Base-by-base conservation (phyloP, 176 grass and related monocot genomes). In the Urochloa ruziziensis region DNA sequence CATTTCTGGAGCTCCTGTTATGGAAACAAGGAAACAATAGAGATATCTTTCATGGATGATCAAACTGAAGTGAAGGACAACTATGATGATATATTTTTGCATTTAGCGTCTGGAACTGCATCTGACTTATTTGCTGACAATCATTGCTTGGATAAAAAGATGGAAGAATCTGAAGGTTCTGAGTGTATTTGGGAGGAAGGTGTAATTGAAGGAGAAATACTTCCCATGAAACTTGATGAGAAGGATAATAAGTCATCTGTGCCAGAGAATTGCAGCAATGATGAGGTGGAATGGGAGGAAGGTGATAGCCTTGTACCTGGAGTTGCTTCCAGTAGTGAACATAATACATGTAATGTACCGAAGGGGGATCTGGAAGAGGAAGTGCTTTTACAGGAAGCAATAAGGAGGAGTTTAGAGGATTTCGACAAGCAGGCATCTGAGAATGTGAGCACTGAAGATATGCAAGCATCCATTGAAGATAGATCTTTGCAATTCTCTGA, bases 31-130 rank as follows among this genome's bases (percentile, higher is more conserved):
- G 69, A 93, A 60, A 56, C 67, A 65, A 91, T 98, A 75, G 89
- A 98, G 82, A 95, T 98, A 88, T 95, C 93, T 59, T 98, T 95
- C 80, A 40, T 72, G 33, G 95, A 94, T 48, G 87, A 93, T 83
- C 88, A 83, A 75, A 83, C 46, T 78, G 91, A 80, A 67, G 62
- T 60, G 39, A 91, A 93, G 37, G 92, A 89, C 68, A 73, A 73
- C 7, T 81, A 92, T 77, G 95, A 93, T 75, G 69, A 93, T 19
- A 75, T 98, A 69, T 98, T 98, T 87, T 92, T 95, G 83, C 64
- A 88, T 73, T 90, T 98, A 88, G 96, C 78, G 60, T 88, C 90
- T 84, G 88, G 83, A 82, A 79, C 21, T 42, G 56, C 83, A 78
- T 82, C 90, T 6, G 60, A 91, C 16, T 48, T 87, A 27, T 80